Evolutionary conservation across 495 filamentous ascomycete genomes (phyloP), one percentile per base, ranked within the genome.

Genomic region (Terfezia claveryi): DNA sequence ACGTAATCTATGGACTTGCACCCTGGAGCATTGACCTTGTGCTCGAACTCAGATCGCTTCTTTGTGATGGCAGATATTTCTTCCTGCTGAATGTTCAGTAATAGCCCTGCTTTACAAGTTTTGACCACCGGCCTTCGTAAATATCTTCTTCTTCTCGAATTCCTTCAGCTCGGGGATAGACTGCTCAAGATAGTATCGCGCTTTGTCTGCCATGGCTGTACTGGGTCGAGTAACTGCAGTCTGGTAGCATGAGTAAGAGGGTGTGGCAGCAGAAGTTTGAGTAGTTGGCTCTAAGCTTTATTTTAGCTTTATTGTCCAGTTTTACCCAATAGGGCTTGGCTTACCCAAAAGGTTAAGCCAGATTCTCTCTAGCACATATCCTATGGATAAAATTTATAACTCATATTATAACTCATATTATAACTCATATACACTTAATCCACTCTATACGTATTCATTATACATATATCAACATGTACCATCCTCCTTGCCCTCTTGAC

Each of bases 21-120:
- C 51, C 87, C 84, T 9, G 85, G 78, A 12, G 84, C 78, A 59
- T 92, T 84, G 59, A 96, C 73, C 51, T 80, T 81, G 72, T 94
- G 87, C 67, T 98, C 91, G 62, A 87, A 94, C 60, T 87, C 85
- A 62, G 86, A 89, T 56, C 92, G 81, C 63, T 88, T 94, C 64
- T 79, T 80, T 50, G 89, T 77, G 53, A 98, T 87, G 27, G 82
- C 78, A 56, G 75, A 72, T 66, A 96, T 94, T 71, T 96, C 87
- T 58, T 87, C 81, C 80, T 88, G 63, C 12, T 57, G 44, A 14
- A 46, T 12, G 17, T 5, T 51, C 12, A 20, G 50, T 51, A 12
- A 51, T 4, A 27, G 27, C 23, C 12, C 16, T 32, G 46, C 17
- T 37, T 20, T 8, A 5, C 37, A 36, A 9, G 17, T 20, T 16